Conservation (phyloP, 2,329 filamentous ascomycete species). For the Metarhizium rileyi region DNA sequence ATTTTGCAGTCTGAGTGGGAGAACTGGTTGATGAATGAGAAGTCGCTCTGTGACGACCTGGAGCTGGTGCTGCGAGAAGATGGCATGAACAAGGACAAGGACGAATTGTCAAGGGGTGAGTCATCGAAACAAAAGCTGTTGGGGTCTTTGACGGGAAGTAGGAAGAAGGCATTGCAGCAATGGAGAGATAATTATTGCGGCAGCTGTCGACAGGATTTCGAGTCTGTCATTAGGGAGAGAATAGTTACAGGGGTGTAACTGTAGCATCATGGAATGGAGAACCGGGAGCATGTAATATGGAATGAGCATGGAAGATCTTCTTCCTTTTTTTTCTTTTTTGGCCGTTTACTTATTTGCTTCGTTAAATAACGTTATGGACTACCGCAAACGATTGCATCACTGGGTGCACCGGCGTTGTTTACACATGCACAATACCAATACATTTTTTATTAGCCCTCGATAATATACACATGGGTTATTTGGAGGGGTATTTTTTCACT, state of each 20-base stretch:
- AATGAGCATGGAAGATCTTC: too few species aligned
- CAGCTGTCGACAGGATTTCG: slow-evolving; percentile 40
- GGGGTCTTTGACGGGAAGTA: slow-evolving; percentile 19
- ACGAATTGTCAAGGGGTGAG: slow-evolving; percentile 11
- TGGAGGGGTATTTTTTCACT: too few species aligned
- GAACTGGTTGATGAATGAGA: slow-evolving; percentile 79
- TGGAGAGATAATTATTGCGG: slow-evolving; percentile 48
- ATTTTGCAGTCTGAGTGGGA: slow-evolving; percentile 86
- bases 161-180: slow-evolving; percentile 28
- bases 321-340: too few species aligned
- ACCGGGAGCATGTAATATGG: too few species aligned
- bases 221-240: slow-evolving; percentile 21
- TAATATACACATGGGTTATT: too few species aligned
- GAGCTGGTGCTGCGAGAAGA: slow-evolving; percentile 31
- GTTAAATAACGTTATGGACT: too few species aligned
- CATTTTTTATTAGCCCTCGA: too few species aligned
- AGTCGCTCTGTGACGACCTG: slow-evolving; percentile 59
- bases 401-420: too few species aligned
- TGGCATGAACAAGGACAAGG: slow-evolving; percentile 11
- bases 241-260: slow-evolving; percentile 14
- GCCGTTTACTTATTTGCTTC: too few species aligned
- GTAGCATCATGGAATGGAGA: not conserved
- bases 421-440: too few species aligned
- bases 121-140: slow-evolving; percentile 22
- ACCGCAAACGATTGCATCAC: too few species aligned